Conservation (phyloP, 805 yeast species). For the Ogataea angusta region DNA sequence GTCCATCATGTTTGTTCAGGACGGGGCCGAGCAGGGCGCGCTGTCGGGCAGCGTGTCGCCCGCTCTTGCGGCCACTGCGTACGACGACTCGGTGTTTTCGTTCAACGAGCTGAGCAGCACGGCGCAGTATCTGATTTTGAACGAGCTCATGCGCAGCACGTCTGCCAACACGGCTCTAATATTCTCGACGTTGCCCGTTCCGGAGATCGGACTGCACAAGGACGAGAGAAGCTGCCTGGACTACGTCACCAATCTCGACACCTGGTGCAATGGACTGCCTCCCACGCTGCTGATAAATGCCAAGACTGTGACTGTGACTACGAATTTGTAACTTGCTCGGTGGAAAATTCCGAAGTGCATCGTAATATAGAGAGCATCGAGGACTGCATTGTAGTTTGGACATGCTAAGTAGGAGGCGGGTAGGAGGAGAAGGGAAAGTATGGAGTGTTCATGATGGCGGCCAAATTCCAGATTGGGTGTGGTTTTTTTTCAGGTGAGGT, state of each 20-base stretch:
- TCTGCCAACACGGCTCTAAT: constrained; percentile 68
- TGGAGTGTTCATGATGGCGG: background rate
- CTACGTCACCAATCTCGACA: constrained; percentile 69
- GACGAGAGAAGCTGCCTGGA: constrained; percentile 66
- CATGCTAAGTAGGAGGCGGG: no score
- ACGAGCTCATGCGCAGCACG: constrained; percentile 71
- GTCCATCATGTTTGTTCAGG: constrained; percentile 57
- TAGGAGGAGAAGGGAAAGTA: background rate
- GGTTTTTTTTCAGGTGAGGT: background rate
- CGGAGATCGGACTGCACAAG: constrained; percentile 76
- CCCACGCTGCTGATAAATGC: constrained; percentile 83
- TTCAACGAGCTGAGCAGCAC: constrained; percentile 89
- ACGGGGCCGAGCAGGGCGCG: constrained; percentile 25
- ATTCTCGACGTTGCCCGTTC: constrained; percentile 89
- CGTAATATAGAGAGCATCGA: no score
- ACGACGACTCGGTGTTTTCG: constrained; percentile 33
- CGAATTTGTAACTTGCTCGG: constrained; percentile 54
- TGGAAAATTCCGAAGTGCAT: no score
- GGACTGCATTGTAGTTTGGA: no score
- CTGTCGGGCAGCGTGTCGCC: constrained; percentile 4
- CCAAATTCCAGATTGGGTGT: background rate
- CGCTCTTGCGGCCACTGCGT: constrained; percentile 12
- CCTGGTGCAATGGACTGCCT: constrained; percentile 81
- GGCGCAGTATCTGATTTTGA: constrained; percentile 85
- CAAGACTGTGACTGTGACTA: constrained; percentile 93